These are phyloP conservation scores for Suillus bovinus DNA, from an alignment of 768 basidiomycete genomes.

Conservation along the genomic window DNA sequence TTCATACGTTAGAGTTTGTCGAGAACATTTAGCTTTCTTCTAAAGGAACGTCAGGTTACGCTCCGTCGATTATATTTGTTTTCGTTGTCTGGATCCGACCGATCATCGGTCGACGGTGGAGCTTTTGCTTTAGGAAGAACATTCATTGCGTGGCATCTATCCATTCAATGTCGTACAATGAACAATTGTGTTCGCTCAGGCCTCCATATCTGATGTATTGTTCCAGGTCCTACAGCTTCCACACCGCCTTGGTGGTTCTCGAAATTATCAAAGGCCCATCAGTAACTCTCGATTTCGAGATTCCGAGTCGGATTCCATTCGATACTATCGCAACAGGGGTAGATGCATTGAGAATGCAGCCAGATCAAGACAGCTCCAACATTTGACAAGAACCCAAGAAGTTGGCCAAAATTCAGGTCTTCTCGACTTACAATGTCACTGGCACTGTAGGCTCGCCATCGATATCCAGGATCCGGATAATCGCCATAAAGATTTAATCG, in stretches of 20 bases:
- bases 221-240: not conserved
- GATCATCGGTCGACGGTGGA: not conserved
- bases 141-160: not conserved
- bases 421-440: not conserved
- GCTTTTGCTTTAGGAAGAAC: not conserved
- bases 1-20: slow-evolving; percentile 1
- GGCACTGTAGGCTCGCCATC: not conserved
- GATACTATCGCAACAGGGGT: not conserved
- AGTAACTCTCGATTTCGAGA: not conserved
- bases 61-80: not conserved
- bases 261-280: not conserved
- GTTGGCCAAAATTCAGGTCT: not conserved
- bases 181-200: not conserved
- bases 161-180: not conserved
- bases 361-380: not conserved
- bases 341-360: not conserved
- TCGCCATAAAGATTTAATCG: not conserved
- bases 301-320: not conserved
- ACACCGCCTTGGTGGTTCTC: not conserved
- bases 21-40: not conserved
- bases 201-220: not conserved
- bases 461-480: not conserved
- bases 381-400: not conserved
- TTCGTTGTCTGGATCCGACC: not conserved
- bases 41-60: not conserved